Evolutionary conservation across 345 rosid genomes (phyloP).

Genomic region (Salix viminalis): DNA sequence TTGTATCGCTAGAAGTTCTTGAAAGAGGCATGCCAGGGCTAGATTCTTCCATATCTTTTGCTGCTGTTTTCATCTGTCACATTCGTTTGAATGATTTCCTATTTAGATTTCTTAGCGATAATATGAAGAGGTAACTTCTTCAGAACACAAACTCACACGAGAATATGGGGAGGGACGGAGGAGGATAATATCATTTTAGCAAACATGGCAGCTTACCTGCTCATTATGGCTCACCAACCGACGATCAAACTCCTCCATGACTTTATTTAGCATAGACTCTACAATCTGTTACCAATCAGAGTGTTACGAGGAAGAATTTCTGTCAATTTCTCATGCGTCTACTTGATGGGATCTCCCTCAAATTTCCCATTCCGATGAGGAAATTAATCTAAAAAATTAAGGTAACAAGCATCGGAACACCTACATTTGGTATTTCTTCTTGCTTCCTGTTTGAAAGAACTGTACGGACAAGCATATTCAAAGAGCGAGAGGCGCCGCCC

Average conservation of each 20-base stretch:
- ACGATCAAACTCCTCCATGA: slow-evolving; percentile 27
- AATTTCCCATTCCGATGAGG: neutral
- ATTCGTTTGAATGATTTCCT: neutral
- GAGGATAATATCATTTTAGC: neutral
- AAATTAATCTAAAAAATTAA: neutral
- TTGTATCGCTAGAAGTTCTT: slow-evolving; percentile 27
- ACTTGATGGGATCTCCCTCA: neutral
- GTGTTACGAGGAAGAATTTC: neutral
- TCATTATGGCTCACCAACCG: slow-evolving; percentile 21
- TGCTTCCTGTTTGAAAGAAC: slow-evolving; percentile 25
- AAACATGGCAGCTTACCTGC: slow-evolving; percentile 11
- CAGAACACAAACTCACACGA: neutral
- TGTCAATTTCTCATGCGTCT: neutral
- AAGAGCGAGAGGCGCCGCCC: slow-evolving; percentile 14
- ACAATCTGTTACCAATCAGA: slow-evolving; percentile 21
- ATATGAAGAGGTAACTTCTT: neutral
- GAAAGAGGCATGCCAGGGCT: slow-evolving; percentile 20
- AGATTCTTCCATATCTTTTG: slow-evolving; percentile 31
- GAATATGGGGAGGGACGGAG: neutral
- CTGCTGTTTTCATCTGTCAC: slow-evolving; percentile 43
- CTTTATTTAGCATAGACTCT: slow-evolving; percentile 28
- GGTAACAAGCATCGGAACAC: neutral
- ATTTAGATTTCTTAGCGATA: neutral
- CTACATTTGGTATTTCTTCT: slow-evolving; percentile 32
- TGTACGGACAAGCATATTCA: slow-evolving; percentile 23